Evolutionary conservation across 345 rosid species (phyloP), one percentile per base, ranked within the genome.

Genomic region (Cardiospermum halicacabum): DNA sequence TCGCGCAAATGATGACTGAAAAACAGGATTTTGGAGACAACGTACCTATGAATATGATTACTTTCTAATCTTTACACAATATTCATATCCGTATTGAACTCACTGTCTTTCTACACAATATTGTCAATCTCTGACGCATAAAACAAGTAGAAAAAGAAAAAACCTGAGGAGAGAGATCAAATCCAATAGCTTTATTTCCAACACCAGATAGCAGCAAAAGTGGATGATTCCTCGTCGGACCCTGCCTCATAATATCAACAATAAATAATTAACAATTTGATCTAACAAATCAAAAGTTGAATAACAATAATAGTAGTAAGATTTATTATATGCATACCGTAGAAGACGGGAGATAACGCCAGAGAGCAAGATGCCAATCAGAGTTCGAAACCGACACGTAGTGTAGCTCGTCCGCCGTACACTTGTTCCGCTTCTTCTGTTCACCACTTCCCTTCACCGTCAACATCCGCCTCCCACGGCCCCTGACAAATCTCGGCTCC

Each of bases 1-100:
- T 24, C 98, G 88, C 24, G 96, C 96, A 42, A 92, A 88, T 0
- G 98, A 89, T 28, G 71, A 75, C 98, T 92, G 80, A 43, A 32
- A n/a, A 59, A 67, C 26, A 53, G 36, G 25, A 26, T 47, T n/a
- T n/a, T n/a, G n/a, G n/a, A n/a, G n/a, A n/a, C n/a, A n/a, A n/a
- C n/a, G n/a, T n/a, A n/a, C n/a, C n/a, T n/a, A n/a, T n/a, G n/a
- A n/a, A n/a, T n/a, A n/a, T n/a, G n/a, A n/a, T n/a, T n/a, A n/a
- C n/a, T n/a, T n/a, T n/a, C n/a, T n/a, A n/a, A n/a, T n/a, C n/a
- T n/a, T n/a, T n/a, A n/a, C n/a, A n/a, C n/a, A n/a, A n/a, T n/a
- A n/a, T n/a, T n/a, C n/a, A n/a, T n/a, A n/a, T n/a, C n/a, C n/a
- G n/a, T n/a, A n/a, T n/a, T n/a, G n/a, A n/a, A n/a, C n/a, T n/a